phyloP scores from a whole-genome alignment of 805 yeast species.

The Teunomyces funiuensis region DNA sequence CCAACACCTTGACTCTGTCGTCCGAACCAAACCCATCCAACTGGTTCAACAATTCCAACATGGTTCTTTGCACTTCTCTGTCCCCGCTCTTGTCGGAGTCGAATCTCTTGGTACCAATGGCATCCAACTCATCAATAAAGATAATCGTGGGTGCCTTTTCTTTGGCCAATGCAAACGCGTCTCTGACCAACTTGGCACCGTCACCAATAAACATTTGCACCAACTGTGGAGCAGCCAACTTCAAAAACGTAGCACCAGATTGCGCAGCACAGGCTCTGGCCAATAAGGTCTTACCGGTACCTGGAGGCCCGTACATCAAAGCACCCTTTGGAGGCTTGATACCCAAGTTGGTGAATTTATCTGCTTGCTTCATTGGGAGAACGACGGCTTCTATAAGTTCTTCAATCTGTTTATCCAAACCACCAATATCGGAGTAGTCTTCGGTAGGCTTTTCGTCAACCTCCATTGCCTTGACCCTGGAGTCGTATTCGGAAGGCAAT shows the following conservation, averaged over 20 bases:
- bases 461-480: conserved; percentile 98
- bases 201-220: conserved; percentile 50
- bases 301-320: conserved; percentile 50
- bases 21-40: conserved; percentile 95
- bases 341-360: conserved; percentile 89
- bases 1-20: conserved; percentile 94
- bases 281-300: conserved; percentile 46
- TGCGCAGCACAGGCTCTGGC: conserved; percentile 52
- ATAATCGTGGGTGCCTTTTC: conserved; percentile 49
- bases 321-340: conserved; percentile 64
- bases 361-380: conserved; percentile 97
- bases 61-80: conserved; percentile 48
- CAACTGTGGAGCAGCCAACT: conserved; percentile 46
- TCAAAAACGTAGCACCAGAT: conserved; percentile 45
- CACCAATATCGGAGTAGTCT: conserved; percentile 96
- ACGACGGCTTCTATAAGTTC: conserved; percentile 98
- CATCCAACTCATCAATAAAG: conserved; percentile 48
- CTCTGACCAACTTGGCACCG: conserved; percentile 47
- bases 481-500: conserved; percentile 94
- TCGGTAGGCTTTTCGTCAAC: conserved; percentile 99
- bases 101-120: conserved; percentile 47
- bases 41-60: conserved; percentile 50
- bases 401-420: conserved; percentile 96
- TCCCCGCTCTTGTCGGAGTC: conserved; percentile 48
- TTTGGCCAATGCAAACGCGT: conserved; percentile 47